Evolutionary conservation across 2,329 filamentous ascomycete genomes (phyloP), one percentile per base, ranked within the genome.

Genomic region (Sporothrix humicola): DNA sequence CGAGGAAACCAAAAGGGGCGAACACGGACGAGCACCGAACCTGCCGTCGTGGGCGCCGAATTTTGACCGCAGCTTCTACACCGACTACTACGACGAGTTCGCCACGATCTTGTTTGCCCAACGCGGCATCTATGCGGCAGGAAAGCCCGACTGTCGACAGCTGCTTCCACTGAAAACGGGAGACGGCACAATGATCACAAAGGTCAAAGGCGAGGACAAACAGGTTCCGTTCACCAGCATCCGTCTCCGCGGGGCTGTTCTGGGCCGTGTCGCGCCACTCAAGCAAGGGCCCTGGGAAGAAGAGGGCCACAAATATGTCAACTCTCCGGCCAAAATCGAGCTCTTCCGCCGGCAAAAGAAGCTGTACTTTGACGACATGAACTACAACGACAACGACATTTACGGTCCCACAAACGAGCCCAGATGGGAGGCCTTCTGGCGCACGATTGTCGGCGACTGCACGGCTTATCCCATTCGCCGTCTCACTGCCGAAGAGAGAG

Each of bases 41-140:
- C 59, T 75, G 31, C 73, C 74, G 0, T 74, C 74, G 2, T 75
- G 74, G 74, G 72, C n/a, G 2, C 74, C 73, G 37, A 73, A 75
- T 63, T 72, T 75, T 44, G 74, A 75, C 72, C 61, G 69, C 73
- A 69, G 52, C 63, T 42, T 50, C 10, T 71, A 69, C 23, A n/a
- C 37, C 17, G 73, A 74, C 70, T 63, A 58, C 50, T 9, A 56
- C 15, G 73, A 74, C 74, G 56, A 71, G 59, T 69, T 74, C 23
- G 56, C 70, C 3, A 68, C 69, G 15, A 71, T 75, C 7, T 66
- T 75, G 23, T 74, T 74, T 63, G 74, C 72, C 5, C 72, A 74
- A 70, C 74, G 72, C 44, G 72, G 72, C 66, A 72, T 72, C 48
- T 75, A 72, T 37, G 58, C 72, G 1, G 74, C 74, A 6, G 73